These are phyloP conservation scores for Gilbertella persicaria DNA, from an alignment of 371 early-diverging fungal genomes.

Conservation along the genomic window DNA sequence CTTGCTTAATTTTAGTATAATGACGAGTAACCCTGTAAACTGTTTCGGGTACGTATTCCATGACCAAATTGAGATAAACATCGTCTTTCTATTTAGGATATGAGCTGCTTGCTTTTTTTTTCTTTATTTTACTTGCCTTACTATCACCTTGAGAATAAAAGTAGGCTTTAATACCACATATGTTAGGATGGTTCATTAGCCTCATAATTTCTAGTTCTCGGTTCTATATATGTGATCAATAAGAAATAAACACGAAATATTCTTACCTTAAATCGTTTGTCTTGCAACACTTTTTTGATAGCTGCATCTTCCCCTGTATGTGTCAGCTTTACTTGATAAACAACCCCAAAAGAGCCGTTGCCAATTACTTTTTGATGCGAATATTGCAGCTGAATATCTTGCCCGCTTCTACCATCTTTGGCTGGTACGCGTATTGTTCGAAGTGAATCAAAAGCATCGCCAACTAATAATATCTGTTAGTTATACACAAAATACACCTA, in stretches of 20 bases:
- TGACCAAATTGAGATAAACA: conserved; percentile 78
- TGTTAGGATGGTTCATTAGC: conserved; percentile 75
- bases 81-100: conserved; percentile 58
- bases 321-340: conserved; percentile 87
- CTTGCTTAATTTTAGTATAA: conserved; percentile 80
- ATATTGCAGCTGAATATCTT: conserved; percentile 81
- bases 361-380: conserved; percentile 89
- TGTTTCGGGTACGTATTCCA: conserved; percentile 86
- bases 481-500: background rate
- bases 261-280: conserved; percentile 91
- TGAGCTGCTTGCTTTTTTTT: no score
- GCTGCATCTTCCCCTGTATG: conserved; percentile 79
- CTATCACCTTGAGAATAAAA: conserved; percentile 72
- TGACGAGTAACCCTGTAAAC: conserved; percentile 79
- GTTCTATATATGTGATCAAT: conserved; percentile 56
- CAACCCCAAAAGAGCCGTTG: conserved; percentile 96
- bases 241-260: background rate
- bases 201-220: conserved; percentile 88
- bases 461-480: conserved; percentile 4
- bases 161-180: conserved; percentile 72
- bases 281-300: conserved; percentile 95
- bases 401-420: conserved; percentile 81
- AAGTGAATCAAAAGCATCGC: conserved; percentile 29
- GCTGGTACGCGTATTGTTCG: conserved; percentile 46
- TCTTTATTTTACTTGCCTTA: conserved; percentile 20